Conservation (phyloP, 768 basidiomycete species). For the Sarcomyxa edulis region DNA sequence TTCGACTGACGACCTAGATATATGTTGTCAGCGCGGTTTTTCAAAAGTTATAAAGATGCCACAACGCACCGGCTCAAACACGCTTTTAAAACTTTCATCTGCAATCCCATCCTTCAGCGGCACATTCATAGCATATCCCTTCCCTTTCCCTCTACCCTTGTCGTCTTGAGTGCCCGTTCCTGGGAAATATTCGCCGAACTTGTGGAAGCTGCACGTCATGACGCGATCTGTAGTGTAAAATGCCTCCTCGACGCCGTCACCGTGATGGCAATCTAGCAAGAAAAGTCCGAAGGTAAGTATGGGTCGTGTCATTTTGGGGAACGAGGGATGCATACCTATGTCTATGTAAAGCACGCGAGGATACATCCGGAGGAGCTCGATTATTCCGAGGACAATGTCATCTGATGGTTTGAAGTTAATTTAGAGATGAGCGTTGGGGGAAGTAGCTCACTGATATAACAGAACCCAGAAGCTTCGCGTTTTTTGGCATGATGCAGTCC, state of each 20-base stretch:
- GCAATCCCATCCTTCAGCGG: slow-evolving; percentile 93
- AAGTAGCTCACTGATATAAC: no score
- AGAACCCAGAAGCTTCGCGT: slow-evolving; percentile 98
- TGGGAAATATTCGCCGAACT: slow-evolving; percentile 98
- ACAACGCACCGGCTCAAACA: slow-evolving; percentile 85
- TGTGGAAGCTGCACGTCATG: slow-evolving; percentile 98
- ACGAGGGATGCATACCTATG: no score
- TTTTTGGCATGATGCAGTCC: slow-evolving; percentile 99
- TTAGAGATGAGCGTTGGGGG: slow-evolving; percentile 2
- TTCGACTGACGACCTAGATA: slow-evolving; percentile 73
- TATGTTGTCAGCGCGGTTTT: slow-evolving; percentile 20
- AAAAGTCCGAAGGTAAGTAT: no score
- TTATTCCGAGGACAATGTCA: slow-evolving; percentile 97
- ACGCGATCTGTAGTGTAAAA: slow-evolving; percentile 99
- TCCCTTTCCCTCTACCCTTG: slow-evolving; percentile 84
- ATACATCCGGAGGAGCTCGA: slow-evolving; percentile 91
- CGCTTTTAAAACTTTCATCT: slow-evolving; percentile 90
- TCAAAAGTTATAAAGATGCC: not conserved
- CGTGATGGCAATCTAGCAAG: slow-evolving; percentile 99
- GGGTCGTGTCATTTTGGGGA: no score
- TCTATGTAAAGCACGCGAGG: slow-evolving; percentile 98
- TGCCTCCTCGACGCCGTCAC: slow-evolving; percentile 98
- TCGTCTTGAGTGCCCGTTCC: slow-evolving; percentile 66
- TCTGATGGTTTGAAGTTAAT: slow-evolving; percentile 2
- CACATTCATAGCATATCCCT: slow-evolving; percentile 91